These are phyloP conservation scores for Fonsecaea pedrosoi DNA, from an alignment of 2,329 filamentous ascomycete genomes.

Conservation along the genomic window DNA sequence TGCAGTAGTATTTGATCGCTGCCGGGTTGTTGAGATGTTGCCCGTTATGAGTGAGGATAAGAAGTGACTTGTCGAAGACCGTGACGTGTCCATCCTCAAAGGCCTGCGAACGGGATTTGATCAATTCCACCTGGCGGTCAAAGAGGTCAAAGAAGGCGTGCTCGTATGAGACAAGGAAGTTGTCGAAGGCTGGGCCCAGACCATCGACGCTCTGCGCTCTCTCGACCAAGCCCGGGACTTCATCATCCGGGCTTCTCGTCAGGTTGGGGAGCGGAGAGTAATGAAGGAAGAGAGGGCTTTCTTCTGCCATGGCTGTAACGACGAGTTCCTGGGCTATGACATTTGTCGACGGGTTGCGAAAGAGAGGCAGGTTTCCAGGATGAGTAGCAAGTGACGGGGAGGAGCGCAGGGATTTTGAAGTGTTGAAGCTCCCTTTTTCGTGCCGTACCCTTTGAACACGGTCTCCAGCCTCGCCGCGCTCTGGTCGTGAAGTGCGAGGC, in stretches of 20 bases:
- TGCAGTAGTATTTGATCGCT: constrained; percentile 48
- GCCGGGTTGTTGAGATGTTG: constrained; percentile 43
- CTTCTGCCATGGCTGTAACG: not conserved
- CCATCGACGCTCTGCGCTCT: constrained; percentile 41
- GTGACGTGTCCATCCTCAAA: constrained; percentile 49
- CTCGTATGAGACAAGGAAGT: constrained; percentile 42
- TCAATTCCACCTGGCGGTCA: constrained; percentile 45
- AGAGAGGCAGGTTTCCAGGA: not conserved
- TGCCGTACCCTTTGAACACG: not conserved
- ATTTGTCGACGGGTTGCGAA: not conserved
- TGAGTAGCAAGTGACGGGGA: not conserved
- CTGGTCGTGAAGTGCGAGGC: not conserved
- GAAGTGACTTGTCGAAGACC: constrained; percentile 50
- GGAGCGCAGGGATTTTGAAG: not conserved
- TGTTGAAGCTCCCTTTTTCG: not conserved
- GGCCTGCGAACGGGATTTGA: constrained; percentile 47
- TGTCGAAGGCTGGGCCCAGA: constrained; percentile 43
- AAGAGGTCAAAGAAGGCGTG: constrained; percentile 45
- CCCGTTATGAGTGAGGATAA: constrained; percentile 46
- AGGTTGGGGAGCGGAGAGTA: constrained; percentile 24
- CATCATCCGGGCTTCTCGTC: constrained; percentile 21
- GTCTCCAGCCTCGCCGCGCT: not conserved
- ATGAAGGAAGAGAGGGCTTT: constrained; percentile 26
- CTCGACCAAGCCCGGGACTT: constrained; percentile 42
- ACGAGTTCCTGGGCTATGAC: not conserved